Base-by-base conservation (phyloP, 352 stramenopile genomes). In the Pythium apleroticum region DNA sequence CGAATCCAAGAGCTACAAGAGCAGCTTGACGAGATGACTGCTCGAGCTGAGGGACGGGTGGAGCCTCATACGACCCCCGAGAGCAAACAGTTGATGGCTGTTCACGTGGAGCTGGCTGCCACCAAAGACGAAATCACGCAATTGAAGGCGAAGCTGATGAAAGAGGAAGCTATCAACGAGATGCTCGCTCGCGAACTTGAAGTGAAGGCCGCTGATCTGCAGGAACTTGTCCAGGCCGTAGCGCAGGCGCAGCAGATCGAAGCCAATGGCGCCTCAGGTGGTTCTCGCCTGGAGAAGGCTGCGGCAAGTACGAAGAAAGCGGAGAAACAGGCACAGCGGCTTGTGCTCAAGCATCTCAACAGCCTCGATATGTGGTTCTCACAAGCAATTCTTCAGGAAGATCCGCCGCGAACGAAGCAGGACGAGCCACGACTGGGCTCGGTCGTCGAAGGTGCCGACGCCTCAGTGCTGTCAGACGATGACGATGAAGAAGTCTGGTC, bases 281-380 rank as follows among this genome's bases (percentile, higher is more conserved):
- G 27, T 3, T 3, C 4, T 14, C 8, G 19, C 27, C 11, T 5
- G 14, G 28, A 22, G 7, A 35, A 55, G 45, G n/a, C 0, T 19
- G 2, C 4, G 10, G 50, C 19, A 3, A 39, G 52, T 14, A n/a
- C 20, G 54, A 74, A 41, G 56, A 57, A 25, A 60, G 52, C 50
- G 3, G 57, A 62, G 17, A 12, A 46, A 15, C 52, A 65, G 19
- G 37, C 56, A 17, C 48, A 76, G 22, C 39, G 60, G 6, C 28
- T 75, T 17, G 63, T 86, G 48, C 66, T 75, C 30, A 73, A 75
- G 19, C 69, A 89, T 37, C 49, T 89, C 37, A 75, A 69, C 37
- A 85, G 72, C 39, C 46, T 89, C 2, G 73, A 89, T 31, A 53
- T 52, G 52, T 89, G 80, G 80, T 89, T 89, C 31, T 71, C 77